Evolutionary conservation across 805 yeast genomes (phyloP).

Genomic region (Kazachstania psychrophila): DNA sequence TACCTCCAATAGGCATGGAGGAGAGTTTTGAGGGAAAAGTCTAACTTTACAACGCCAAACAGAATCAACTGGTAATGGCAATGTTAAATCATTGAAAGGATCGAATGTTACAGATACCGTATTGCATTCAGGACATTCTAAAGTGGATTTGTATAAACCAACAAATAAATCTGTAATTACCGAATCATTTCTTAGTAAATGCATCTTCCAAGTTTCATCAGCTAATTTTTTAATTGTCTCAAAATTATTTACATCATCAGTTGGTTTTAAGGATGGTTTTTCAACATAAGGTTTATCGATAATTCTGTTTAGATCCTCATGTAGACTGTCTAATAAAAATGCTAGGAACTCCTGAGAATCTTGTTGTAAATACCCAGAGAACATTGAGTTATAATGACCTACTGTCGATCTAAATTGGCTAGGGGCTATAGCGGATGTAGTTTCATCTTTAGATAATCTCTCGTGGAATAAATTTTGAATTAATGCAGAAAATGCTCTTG

Average conservation of each 20-base stretch:
- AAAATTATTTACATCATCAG: conserved; percentile 47
- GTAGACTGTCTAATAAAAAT: conserved; percentile 80
- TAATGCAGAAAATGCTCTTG: conserved; percentile 61
- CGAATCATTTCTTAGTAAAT: conserved; percentile 74
- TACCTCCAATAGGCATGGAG: conserved; percentile 50
- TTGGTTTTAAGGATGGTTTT: conserved; percentile 66
- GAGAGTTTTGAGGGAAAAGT: conserved; percentile 50
- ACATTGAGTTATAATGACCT: conserved; percentile 73
- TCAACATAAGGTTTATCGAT: conserved; percentile 76
- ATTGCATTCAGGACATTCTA: conserved; percentile 77
- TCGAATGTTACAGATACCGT: conserved; percentile 84
- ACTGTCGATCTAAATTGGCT: conserved; percentile 67
- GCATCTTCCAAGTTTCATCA: conserved; percentile 67
- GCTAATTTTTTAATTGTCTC: conserved; percentile 56
- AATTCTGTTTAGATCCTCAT: conserved; percentile 85
- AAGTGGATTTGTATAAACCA: conserved; percentile 83
- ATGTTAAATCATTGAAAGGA: conserved; percentile 82
- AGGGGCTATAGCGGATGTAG: conserved; percentile 42
- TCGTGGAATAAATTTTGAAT: conserved; percentile 49
- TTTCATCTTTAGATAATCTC: conserved; percentile 7
- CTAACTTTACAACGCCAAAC: conserved; percentile 61
- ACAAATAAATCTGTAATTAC: conserved; percentile 77
- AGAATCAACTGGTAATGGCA: conserved; percentile 74
- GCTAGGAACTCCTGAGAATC: conserved; percentile 93
- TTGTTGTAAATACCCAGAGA: conserved; percentile 82